Conservation (phyloP, 1,284 basidiomycete species). For the Leccinum griseonigrum region DNA sequence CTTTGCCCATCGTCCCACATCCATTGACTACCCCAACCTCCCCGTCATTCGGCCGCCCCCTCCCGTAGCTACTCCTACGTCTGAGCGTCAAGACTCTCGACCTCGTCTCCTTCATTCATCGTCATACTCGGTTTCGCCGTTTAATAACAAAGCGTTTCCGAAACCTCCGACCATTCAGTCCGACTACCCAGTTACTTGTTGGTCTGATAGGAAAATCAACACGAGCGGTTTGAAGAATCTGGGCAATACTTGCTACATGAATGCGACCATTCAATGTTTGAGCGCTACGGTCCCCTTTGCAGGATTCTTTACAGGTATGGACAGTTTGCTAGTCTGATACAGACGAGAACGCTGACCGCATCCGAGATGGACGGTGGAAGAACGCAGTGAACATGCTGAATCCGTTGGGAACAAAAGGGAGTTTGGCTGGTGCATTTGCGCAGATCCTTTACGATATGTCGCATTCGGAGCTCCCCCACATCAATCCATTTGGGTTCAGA, state of each 20-base stretch:
- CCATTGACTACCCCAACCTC: slow-evolving; percentile 82
- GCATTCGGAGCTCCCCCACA: slow-evolving; percentile 81
- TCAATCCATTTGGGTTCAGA: slow-evolving; percentile 85
- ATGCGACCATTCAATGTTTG: slow-evolving; percentile 94
- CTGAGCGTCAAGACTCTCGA: slow-evolving; percentile 70
- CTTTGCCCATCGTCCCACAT: slow-evolving; percentile 39
- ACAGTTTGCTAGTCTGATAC: background rate
- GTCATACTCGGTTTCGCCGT: slow-evolving; percentile 30
- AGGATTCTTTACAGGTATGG: slow-evolving; percentile 79
- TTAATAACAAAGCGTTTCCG: slow-evolving; percentile 25
- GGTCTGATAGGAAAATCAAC: slow-evolving; percentile 77
- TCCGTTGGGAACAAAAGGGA: slow-evolving; percentile 86
- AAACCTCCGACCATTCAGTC: slow-evolving; percentile 61
- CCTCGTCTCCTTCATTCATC: slow-evolving; percentile 41
- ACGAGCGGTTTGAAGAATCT: slow-evolving; percentile 92
- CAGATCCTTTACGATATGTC: slow-evolving; percentile 85
- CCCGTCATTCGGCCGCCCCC: slow-evolving; percentile 76
- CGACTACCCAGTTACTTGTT: slow-evolving; percentile 77
- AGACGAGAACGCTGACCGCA: slow-evolving; percentile 4
- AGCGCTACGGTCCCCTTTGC: slow-evolving; percentile 90
- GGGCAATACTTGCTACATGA: slow-evolving; percentile 99
- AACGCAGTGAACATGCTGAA: slow-evolving; percentile 87
- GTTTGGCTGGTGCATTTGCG: slow-evolving; percentile 81
- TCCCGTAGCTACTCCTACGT: slow-evolving; percentile 60
- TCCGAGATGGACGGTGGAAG: slow-evolving; percentile 82